Evolutionary conservation across 345 rosid species (phyloP).

Genomic region (Bruguiera sexangula): DNA sequence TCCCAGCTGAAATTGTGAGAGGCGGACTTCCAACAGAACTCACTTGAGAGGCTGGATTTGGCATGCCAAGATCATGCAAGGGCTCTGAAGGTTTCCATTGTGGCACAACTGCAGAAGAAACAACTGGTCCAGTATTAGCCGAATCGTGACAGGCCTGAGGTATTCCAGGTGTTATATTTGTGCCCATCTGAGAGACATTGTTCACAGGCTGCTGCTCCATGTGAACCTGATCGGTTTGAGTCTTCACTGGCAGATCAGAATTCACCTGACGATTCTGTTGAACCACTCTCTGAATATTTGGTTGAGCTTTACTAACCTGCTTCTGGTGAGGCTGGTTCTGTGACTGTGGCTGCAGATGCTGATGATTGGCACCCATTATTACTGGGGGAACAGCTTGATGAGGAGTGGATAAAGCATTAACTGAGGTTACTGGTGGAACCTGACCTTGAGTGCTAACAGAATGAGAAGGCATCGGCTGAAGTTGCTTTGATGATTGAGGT

Average conservation of each 20-base stretch:
- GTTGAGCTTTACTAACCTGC: constrained; percentile 52
- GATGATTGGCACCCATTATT: constrained; percentile 32
- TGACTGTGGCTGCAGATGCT: constrained; percentile 34
- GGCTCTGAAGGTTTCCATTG: constrained; percentile 65
- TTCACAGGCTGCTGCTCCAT: constrained; percentile 44
- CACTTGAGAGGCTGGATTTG: constrained; percentile 41
- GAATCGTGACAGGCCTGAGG: constrained; percentile 48
- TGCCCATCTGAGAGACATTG: constrained; percentile 36
- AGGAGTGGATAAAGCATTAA: constrained; percentile 37
- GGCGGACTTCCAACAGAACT: constrained; percentile 43
- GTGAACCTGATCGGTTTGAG: constrained; percentile 53
- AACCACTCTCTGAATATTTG: constrained; percentile 55
- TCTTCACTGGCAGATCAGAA: constrained; percentile 45
- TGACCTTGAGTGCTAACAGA: constrained; percentile 61
- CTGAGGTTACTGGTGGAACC: constrained; percentile 44
- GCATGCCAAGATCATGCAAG: constrained; percentile 34
- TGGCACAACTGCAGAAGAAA: constrained; percentile 37
- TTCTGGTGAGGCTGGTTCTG: constrained; percentile 47
- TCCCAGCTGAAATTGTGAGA: constrained; percentile 42
- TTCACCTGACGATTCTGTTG: constrained; percentile 55
- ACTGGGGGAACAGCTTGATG: constrained; percentile 49
- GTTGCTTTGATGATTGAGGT: constrained; percentile 43
- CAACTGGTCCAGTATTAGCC: constrained; percentile 30
- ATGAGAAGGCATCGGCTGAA: constrained; percentile 59
- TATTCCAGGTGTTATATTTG: constrained; percentile 31